Conservation (phyloP, 495 filamentous ascomycete genomes). For the Daldinia grandis region DNA sequence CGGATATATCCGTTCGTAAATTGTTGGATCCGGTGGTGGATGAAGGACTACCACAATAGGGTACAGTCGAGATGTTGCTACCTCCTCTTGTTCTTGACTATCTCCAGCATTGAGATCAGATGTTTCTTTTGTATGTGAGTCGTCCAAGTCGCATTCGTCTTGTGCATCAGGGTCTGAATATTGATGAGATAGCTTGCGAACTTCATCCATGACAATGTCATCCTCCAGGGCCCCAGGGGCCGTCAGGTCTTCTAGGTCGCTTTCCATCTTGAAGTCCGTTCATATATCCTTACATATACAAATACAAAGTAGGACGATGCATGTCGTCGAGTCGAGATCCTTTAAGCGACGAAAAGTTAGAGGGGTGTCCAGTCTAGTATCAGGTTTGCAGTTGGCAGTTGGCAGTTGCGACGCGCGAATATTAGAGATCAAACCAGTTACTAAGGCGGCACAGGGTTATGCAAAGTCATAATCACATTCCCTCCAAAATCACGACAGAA, state of each 20-base stretch:
- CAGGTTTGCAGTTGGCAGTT: background rate
- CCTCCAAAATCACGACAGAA: background rate
- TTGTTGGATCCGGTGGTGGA: slow-evolving; percentile 31
- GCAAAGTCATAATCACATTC: slow-evolving; percentile 3
- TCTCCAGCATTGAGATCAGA: background rate
- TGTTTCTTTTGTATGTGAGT: background rate
- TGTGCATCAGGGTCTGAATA: slow-evolving; percentile 1
- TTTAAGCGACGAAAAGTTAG: background rate
- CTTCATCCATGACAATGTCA: slow-evolving; percentile 6
- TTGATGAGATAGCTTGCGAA: background rate
- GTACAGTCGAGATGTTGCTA: background rate
- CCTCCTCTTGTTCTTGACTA: background rate
- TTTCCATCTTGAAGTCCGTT: background rate
- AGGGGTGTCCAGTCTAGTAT: background rate
- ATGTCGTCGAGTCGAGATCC: background rate
- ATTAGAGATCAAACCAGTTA: background rate
- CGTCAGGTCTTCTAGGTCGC: background rate
- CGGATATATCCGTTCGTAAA: slow-evolving; percentile 30
- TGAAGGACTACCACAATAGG: slow-evolving; percentile 34
- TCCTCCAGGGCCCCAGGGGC: background rate
- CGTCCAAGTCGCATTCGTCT: background rate
- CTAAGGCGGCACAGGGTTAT: background rate
- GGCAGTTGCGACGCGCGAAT: background rate
- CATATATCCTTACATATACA: background rate
- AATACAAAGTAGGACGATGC: background rate